These are phyloP conservation scores for Hygrocybe coccinea DNA, from an alignment of 768 basidiomycete species.

Conservation along the genomic window DNA sequence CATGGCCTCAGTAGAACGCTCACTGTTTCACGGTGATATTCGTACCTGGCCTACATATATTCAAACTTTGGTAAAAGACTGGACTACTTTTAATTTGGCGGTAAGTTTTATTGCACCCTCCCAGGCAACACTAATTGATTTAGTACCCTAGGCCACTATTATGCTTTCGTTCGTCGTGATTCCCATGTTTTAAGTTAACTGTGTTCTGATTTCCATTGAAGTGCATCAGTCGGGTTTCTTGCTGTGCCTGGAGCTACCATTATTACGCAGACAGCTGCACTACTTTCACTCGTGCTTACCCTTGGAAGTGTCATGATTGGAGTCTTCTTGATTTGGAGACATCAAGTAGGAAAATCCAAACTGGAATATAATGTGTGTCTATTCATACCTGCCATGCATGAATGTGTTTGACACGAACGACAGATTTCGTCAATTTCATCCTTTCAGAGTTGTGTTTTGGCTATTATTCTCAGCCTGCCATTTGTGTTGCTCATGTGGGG, in stretches of 20 bases:
- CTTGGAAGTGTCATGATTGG: constrained; percentile 1
- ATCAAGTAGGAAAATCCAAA: not conserved
- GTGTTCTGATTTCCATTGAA: not conserved
- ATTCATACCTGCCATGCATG: too few relatives aligned
- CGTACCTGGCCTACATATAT: not conserved
- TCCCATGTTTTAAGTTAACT: not conserved
- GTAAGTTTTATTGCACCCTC: not conserved
- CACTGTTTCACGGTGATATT: not conserved
- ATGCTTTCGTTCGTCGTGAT: not conserved
- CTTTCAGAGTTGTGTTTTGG: not conserved
- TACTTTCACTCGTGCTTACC: not conserved
- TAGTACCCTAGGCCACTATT: not conserved
- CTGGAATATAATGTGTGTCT: not conserved
- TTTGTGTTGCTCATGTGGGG: not conserved
- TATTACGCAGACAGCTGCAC: not conserved
- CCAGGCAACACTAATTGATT: not conserved
- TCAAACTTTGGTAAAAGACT: not conserved
- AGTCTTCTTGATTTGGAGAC: not conserved
- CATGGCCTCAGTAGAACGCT: not conserved
- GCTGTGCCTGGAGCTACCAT: not conserved
- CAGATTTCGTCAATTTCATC: not conserved
- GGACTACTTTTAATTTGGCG: not conserved
- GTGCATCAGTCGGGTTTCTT: not conserved
- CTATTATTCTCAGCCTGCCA: constrained; percentile 1
- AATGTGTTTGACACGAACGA: not conserved